A percentile compares a stretch with the other conserved stretches of the same genome.
These are phyloP conservation scores for Moesziomyces aphidis DNA, from an alignment of 1,284 basidiomycete species.

Conservation along the genomic window DNA sequence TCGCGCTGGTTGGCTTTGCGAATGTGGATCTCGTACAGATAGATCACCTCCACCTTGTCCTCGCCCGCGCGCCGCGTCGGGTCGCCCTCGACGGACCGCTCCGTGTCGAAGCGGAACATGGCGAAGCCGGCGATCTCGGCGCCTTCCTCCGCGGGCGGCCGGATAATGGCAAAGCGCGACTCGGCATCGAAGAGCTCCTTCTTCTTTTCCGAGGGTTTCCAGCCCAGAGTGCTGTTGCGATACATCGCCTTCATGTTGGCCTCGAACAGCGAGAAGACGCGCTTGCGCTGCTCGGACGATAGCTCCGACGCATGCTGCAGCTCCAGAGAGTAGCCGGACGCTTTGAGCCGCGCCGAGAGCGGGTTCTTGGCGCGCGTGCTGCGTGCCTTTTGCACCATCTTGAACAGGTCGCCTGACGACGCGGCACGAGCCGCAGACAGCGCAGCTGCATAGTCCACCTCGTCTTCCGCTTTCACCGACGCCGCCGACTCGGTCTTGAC, in stretches of 20 bases:
- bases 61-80: constrained; percentile 10
- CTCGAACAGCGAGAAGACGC: constrained; percentile 39
- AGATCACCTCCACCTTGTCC: constrained; percentile 32
- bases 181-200: constrained; percentile 29
- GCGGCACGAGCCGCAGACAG: constrained; percentile 9
- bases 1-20: constrained; percentile 19
- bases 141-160: constrained; percentile 17
- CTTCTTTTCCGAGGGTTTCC: constrained; percentile 31
- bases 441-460: constrained; percentile 19
- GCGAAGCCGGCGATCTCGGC: constrained; percentile 38
- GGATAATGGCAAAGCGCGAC: constrained; percentile 40
- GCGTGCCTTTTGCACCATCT: constrained; percentile 14
- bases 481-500: constrained; percentile 5
- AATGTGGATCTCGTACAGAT: constrained; percentile 48
- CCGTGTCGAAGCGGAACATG: constrained; percentile 47
- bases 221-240: constrained; percentile 30
- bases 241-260: constrained; percentile 50
- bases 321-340: constrained; percentile 20
- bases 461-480: not conserved
- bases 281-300: constrained; percentile 41
- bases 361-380: constrained; percentile 22
- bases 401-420: constrained; percentile 10
- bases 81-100: constrained; percentile 17
- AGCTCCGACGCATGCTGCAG: constrained; percentile 7
- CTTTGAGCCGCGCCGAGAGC: constrained; percentile 14